Evolutionary conservation across 2,329 filamentous ascomycete genomes (phyloP).

Genomic region (Hymenoscyphus salicellus): DNA sequence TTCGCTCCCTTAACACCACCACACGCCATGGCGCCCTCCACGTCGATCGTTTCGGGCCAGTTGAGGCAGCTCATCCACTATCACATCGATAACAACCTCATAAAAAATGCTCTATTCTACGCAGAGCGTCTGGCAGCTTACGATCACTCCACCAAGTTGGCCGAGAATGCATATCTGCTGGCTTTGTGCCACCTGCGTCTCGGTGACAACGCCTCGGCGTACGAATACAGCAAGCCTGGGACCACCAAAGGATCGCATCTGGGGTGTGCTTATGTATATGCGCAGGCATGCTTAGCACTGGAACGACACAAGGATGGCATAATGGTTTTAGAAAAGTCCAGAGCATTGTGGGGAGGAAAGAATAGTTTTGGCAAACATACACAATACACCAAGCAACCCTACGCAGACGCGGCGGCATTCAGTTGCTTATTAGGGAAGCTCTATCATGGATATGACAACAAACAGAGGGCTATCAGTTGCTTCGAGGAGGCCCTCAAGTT

Average conservation of each 20-base stretch:
- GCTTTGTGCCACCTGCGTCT: constrained; percentile 81
- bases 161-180: constrained; percentile 78
- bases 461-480: constrained; percentile 77
- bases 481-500: constrained; percentile 85
- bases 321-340: constrained; percentile 77
- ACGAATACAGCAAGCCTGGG: constrained; percentile 72
- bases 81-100: constrained; percentile 83
- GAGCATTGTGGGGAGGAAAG: constrained; percentile 69
- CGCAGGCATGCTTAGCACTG: constrained; percentile 79
- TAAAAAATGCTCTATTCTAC: constrained; percentile 90
- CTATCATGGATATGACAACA: constrained; percentile 75
- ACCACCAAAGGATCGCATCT: constrained; percentile 72
- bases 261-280: constrained; percentile 88
- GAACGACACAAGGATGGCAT: constrained; percentile 80
- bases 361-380: constrained; percentile 81
- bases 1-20: constrained; percentile 16
- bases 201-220: constrained; percentile 80
- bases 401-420: constrained; percentile 82
- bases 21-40: constrained; percentile 33
- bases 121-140: constrained; percentile 82
- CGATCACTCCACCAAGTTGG: constrained; percentile 63
- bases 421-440: constrained; percentile 82
- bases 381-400: constrained; percentile 67
- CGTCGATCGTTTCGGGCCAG: constrained; percentile 32
- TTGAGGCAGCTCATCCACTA: constrained; percentile 61